Evolutionary conservation across 2,329 filamentous ascomycete genomes (phyloP).

Genomic region (Monosporascus sp.): DNA sequence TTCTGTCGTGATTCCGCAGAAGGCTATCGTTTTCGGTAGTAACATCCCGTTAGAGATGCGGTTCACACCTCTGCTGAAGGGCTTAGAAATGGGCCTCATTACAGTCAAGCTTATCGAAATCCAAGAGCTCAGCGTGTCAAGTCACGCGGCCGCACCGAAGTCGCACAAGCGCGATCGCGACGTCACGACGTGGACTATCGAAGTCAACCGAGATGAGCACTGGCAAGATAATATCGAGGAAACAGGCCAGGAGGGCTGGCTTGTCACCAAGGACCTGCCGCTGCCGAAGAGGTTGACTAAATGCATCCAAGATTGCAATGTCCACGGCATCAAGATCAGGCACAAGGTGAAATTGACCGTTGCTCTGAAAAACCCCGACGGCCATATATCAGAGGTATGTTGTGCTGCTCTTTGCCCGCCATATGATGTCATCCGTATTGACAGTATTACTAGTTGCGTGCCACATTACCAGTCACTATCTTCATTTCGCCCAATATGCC

Average conservation of each 20-base stretch:
- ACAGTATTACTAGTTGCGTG: conserved; percentile 57
- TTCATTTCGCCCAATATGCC: conserved; percentile 95
- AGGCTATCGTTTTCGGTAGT: conserved; percentile 92
- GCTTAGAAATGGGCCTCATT: conserved; percentile 77
- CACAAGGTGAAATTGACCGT: conserved; percentile 92
- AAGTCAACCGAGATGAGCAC: conserved; percentile 52
- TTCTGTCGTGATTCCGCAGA: conserved; percentile 86
- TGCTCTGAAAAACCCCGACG: conserved; percentile 89
- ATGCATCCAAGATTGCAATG: conserved; percentile 86
- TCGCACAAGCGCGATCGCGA: conserved; percentile 60
- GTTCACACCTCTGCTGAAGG: conserved; percentile 83
- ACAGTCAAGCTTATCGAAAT: conserved; percentile 75
- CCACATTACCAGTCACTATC: conserved; percentile 83
- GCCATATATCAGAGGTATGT: conserved; percentile 80
- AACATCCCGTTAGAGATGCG: conserved; percentile 77
- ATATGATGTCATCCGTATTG: conserved; percentile 8
- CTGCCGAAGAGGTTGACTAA: conserved; percentile 76
- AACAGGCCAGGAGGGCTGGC: conserved; percentile 60
- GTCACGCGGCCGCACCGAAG: conserved; percentile 38
- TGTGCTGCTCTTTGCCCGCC: background rate
- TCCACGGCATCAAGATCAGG: conserved; percentile 81
- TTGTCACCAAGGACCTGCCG: conserved; percentile 55
- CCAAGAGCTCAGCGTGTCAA: conserved; percentile 58
- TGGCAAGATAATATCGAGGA: conserved; percentile 67
- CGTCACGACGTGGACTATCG: conserved; percentile 54